A percentile compares a stretch with the other conserved stretches of the same genome.
Conservation (phyloP, 805 yeast genomes). For the Candida caryicola region DNA sequence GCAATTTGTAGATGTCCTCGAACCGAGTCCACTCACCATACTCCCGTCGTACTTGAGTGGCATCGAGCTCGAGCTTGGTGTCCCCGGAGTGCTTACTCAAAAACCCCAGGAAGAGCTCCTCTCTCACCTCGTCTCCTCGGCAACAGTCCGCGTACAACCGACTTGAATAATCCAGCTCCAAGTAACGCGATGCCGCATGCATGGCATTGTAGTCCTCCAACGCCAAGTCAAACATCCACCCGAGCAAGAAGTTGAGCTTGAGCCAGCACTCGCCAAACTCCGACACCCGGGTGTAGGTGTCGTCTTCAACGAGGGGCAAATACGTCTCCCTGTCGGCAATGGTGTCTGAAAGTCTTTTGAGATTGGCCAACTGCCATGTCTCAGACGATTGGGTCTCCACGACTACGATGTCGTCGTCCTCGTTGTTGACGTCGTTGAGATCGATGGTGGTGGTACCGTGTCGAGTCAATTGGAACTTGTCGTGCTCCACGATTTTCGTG, state of each 20-base stretch:
- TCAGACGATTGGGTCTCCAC: background rate
- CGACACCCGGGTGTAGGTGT: constrained; percentile 15
- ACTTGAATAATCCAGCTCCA: constrained; percentile 1
- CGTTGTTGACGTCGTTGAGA: background rate
- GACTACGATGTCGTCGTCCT: constrained; percentile 2
- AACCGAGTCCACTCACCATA: background rate
- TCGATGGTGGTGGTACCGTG: background rate
- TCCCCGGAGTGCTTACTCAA: background rate
- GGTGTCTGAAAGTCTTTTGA: constrained; percentile 6
- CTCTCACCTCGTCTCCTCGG: constrained; percentile 3
- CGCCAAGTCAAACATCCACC: constrained; percentile 20
- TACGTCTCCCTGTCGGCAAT: constrained; percentile 14
- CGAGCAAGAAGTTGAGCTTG: constrained; percentile 20
- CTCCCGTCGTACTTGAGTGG: background rate
- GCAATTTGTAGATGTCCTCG: background rate
- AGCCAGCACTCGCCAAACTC: constrained; percentile 25
- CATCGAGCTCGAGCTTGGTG: background rate
- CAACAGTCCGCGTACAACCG: background rate
- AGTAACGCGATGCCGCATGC: background rate
- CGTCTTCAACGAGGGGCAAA: constrained; percentile 18
- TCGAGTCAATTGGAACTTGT: constrained; percentile 6
- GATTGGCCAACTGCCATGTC: constrained; percentile 9
- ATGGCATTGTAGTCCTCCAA: constrained; percentile 7
- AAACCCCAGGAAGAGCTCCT: background rate
- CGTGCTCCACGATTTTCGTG: constrained; percentile 12